Evolutionary conservation across 106 monocot genomes (phyloP), one percentile per base, ranked within the genome.

Genomic region (Amphibolis antarctica): DNA sequence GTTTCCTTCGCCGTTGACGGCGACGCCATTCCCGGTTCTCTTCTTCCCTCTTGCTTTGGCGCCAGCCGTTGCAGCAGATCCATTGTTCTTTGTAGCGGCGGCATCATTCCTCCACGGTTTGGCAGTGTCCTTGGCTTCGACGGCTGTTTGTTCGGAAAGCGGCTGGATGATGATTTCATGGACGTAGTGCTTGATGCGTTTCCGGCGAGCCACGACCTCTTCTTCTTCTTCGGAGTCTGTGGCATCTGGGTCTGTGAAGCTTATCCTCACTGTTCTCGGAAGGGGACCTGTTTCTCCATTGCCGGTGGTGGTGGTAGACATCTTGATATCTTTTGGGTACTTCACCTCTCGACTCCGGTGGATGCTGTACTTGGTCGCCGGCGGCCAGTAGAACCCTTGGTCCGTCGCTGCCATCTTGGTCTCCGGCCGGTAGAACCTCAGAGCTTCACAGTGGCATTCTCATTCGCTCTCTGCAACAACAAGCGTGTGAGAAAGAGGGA

Each of bases 201-300:
- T 76, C 10, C 74, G 71, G 20, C 0, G 17, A 19, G 25, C 7
- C 46, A 27, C 62, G 52, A 12, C 15, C 44, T 28, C 23, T 10
- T 56, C 80, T 11, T 81, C 83, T 48, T 77, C 84, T 26, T 59
- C 20, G 52, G 81, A 85, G 36, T 85, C 88, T 13, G 84, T 85
- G 58, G 81, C 88, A 31, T 89, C 79, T 22, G 64, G 46, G 63
- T 89, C 88, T 30, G 77, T 74, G 43, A 70, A 81, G 58, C 72
- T 74, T 44, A 85, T 68, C 5, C 82, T 43, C 3, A 85, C 44
- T 1, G 66, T 69, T 43, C 79, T 55, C 10, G 76, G 71, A 9
- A n/a, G n/a, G n/a, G n/a, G n/a, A n/a, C n/a, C 10, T 5, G 11
- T 43, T 42, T 21, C 28, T 18, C 50, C 18, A 4, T 26, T 36